Evolutionary conservation across 2,329 filamentous ascomycete species (phyloP), one percentile per base, ranked within the genome.

Genomic region (Hymenoscyphus occultus): DNA sequence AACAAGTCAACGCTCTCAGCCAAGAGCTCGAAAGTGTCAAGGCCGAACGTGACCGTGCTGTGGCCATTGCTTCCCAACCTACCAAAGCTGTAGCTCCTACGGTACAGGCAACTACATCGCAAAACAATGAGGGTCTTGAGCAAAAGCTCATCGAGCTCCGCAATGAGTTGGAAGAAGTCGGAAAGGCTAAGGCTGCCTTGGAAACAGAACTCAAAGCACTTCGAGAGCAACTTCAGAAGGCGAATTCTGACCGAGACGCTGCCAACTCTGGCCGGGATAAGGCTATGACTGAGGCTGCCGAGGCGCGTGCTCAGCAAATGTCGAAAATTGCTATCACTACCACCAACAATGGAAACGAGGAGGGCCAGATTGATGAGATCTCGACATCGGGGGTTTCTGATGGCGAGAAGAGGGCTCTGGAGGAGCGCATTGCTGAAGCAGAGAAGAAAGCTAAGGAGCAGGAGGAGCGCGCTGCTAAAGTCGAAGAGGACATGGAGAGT

Each of bases 141-240:
- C 78, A 80, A 67, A 80, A 86, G 67, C 77, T 87, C 7, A 69
- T 75, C 1, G 75, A 79, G 54, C 75, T 81, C 14, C 82, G 78
- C 28, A 84, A 87, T 69, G 86, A 93, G 70, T 83, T 95, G 10
- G 86, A 88, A 56, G 81, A 81, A 1, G 83, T 89, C 62, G 87
- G 80, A 6, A 80, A 86, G 10, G 88, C 95, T 74, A 93, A 91
- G 76, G 82, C 87, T 19, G 81, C 81, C 1, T 81, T 91, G n/a
- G 86, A 92, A 69, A 79, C 85, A 64, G 86, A 90, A 67, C 80
- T 90, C 1, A 79, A 82, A 57, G 76, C 74, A 31, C 75, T 88
- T 1, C 83, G 80, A 39, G 69, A 75, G 6, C 88, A 93, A 72
- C 79, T 96, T 13, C 82, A 88, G 61, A 78, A 80, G 10, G 84